Evolutionary conservation across 2,329 filamentous ascomycete genomes (phyloP).

Genomic region (Plenodomus biglobosus): DNA sequence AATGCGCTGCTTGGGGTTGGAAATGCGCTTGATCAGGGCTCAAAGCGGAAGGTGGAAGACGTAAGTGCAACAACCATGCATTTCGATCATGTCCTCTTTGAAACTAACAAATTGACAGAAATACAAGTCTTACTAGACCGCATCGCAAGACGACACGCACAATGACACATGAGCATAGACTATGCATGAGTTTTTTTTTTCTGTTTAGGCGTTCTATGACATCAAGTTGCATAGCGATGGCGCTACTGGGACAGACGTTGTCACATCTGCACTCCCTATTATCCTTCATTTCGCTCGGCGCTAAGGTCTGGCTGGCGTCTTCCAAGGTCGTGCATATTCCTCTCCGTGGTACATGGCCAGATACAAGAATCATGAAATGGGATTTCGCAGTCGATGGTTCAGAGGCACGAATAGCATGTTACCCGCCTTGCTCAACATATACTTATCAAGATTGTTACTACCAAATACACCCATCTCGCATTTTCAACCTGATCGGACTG

Average conservation of each 20-base stretch:
- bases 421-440: too few species aligned
- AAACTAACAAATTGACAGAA: conserved; percentile 24
- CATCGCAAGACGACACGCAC: not conserved
- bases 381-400: too few species aligned
- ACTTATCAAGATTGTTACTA: too few species aligned
- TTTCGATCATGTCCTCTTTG: not conserved
- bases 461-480: too few species aligned
- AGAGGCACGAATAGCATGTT: too few species aligned
- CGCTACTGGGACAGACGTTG: not conserved
- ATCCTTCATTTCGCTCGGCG: too few species aligned
- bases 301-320: too few species aligned
- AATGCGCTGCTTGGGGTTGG: conserved; percentile 90
- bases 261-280: not conserved
- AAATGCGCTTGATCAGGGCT: conserved; percentile 83
- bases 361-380: too few species aligned
- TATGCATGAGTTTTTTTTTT: not conserved
- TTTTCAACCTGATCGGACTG: too few species aligned
- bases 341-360: too few species aligned
- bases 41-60: conserved; percentile 80
- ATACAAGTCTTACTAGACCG: conserved; percentile 27
- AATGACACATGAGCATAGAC: not conserved
- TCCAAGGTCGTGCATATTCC: too few species aligned
- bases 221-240: not conserved
- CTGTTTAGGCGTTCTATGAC: not conserved
- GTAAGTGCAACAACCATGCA: conserved; percentile 60